Conservation (phyloP, 1,284 basidiomycete species). For the Trichosporon sp. region DNA sequence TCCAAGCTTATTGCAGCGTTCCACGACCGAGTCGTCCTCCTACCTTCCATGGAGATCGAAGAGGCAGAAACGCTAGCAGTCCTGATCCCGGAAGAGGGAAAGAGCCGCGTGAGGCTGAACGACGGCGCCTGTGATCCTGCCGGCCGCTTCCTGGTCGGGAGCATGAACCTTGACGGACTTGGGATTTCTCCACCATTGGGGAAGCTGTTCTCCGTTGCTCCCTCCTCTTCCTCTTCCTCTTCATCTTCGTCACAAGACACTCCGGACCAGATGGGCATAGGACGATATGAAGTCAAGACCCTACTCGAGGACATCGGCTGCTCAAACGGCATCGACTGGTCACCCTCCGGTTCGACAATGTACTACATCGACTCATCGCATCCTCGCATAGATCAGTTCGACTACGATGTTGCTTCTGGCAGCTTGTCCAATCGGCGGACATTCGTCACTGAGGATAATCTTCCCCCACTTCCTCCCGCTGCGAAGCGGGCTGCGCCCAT, state of each 20-base stretch:
- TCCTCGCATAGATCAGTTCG: conserved; percentile 29
- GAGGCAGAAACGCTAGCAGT: neutral
- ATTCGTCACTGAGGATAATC: conserved; percentile 19
- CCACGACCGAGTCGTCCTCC: conserved; percentile 15
- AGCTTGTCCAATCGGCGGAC: conserved; percentile 23
- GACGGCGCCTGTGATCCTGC: conserved; percentile 44
- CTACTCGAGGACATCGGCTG: conserved; percentile 33
- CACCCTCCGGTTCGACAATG: conserved; percentile 28
- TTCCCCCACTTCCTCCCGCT: neutral
- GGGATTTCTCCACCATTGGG: conserved; percentile 22
- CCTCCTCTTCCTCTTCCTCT: neutral
- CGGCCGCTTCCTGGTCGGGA: conserved; percentile 39
- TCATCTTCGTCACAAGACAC: too few species aligned
- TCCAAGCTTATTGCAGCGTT: conserved; percentile 14
- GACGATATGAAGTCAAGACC: conserved; percentile 8
- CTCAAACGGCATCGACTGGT: conserved; percentile 46
- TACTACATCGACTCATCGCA: conserved; percentile 45
- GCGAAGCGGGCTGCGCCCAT: conserved; percentile 16
- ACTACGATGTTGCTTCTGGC: conserved; percentile 36
- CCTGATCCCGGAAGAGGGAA: neutral
- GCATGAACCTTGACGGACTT: conserved; percentile 26
- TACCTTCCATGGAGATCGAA: conserved; percentile 4
- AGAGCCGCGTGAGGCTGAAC: conserved; percentile 37
- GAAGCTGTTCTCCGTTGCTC: conserved; percentile 30
- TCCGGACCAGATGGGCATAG: too few species aligned